Percentiles rank a stretch among this genome's conserved stretches.
Conservation (phyloP, 2,329 filamentous ascomycete species). For the Diaporthe australafricana region DNA sequence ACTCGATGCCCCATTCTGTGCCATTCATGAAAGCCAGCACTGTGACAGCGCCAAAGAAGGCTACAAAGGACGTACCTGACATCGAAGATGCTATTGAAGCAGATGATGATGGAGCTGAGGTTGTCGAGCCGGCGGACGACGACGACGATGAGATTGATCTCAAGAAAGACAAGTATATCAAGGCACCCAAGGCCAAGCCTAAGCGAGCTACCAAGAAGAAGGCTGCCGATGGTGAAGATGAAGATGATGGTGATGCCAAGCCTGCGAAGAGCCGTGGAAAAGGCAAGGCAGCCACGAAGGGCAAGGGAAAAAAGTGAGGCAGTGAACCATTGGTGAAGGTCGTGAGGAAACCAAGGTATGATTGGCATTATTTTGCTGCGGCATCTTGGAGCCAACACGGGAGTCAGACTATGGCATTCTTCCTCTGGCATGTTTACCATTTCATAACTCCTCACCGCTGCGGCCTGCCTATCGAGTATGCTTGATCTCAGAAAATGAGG, state of each 20-base stretch:
- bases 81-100: conserved; percentile 97
- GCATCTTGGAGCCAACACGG: background rate
- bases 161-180: conserved; percentile 96
- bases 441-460: background rate
- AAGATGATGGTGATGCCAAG: conserved; percentile 64
- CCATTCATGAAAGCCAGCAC: conserved; percentile 96
- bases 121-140: conserved; percentile 69
- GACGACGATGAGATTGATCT: conserved; percentile 85
- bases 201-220: conserved; percentile 55
- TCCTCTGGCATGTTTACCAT: background rate
- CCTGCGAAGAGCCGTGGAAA: conserved; percentile 62
- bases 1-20: conserved; percentile 85
- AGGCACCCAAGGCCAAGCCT: conserved; percentile 82
- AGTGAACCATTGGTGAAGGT: background rate
- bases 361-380: background rate
- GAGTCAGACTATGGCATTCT: background rate
- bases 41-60: conserved; percentile 78
- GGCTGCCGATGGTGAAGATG: conserved; percentile 59
- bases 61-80: conserved; percentile 83
- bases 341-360: conserved; percentile 14
- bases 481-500: background rate
- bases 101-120: conserved; percentile 83
- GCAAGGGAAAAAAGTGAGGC: conserved; percentile 59
- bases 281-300: conserved; percentile 55
- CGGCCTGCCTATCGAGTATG: background rate